Evolutionary conservation across 2,329 filamentous ascomycete species (phyloP).

Genomic region (Fusarium marasasianum): DNA sequence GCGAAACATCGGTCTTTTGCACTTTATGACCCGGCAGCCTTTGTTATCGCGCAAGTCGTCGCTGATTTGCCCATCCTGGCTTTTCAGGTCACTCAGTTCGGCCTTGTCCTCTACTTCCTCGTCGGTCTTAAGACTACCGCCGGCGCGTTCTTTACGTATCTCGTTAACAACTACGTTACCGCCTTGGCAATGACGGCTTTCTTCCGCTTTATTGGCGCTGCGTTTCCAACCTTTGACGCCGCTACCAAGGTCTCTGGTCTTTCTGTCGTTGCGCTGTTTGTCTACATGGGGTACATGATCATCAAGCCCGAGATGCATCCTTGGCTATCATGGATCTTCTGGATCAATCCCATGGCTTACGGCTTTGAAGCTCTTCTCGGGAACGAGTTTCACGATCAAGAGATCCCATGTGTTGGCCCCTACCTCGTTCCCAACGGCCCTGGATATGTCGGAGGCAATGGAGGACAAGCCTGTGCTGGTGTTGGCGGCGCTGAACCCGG

Average conservation of each 20-base stretch:
- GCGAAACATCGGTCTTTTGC: slow-evolving; percentile 67
- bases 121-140: slow-evolving; percentile 63
- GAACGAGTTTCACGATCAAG: slow-evolving; percentile 74
- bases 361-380: slow-evolving; percentile 73
- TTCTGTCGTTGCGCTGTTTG: slow-evolving; percentile 59
- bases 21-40: slow-evolving; percentile 65
- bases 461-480: slow-evolving; percentile 63
- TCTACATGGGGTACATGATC: slow-evolving; percentile 73
- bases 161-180: slow-evolving; percentile 51
- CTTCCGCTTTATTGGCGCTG: slow-evolving; percentile 65
- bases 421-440: slow-evolving; percentile 63
- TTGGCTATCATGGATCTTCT: slow-evolving; percentile 71
- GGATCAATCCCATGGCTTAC: slow-evolving; percentile 74
- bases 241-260: slow-evolving; percentile 67
- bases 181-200: slow-evolving; percentile 63
- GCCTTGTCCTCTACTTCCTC: slow-evolving; percentile 71
- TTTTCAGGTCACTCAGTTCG: slow-evolving; percentile 67
- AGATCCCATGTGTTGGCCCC: slow-evolving; percentile 57
- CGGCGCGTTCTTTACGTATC: slow-evolving; percentile 69
- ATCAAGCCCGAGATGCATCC: slow-evolving; percentile 69
- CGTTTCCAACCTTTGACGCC: slow-evolving; percentile 64
- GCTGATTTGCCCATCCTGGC: slow-evolving; percentile 65
- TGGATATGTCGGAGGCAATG: slow-evolving; percentile 52
- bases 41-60: slow-evolving; percentile 65
- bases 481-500: slow-evolving; percentile 65